phyloP scores from a whole-genome alignment of 306 rosid species.

The Mucuna pruriens region DNA sequence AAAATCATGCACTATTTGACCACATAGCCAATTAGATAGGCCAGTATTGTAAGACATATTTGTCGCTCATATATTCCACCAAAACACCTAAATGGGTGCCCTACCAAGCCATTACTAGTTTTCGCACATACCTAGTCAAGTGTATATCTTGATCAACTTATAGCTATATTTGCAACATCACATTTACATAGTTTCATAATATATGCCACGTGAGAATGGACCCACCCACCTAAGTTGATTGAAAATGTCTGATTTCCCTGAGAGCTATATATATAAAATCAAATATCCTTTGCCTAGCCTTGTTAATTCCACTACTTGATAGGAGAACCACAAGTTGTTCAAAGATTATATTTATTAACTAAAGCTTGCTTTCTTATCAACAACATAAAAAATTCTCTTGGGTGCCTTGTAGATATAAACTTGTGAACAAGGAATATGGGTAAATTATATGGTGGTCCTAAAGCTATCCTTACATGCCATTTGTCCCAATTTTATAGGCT shows the following conservation, averaged over 20 bases:
- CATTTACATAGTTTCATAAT: neutral
- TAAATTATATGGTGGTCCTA: neutral
- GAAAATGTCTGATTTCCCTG: slow-evolving; percentile 23
- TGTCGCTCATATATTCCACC: slow-evolving; percentile 40
- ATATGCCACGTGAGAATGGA: slow-evolving; percentile 36
- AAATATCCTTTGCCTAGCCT: slow-evolving; percentile 29
- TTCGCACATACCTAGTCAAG: slow-evolving; percentile 8
- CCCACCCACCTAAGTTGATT: slow-evolving; percentile 27
- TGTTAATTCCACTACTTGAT: slow-evolving; percentile 29
- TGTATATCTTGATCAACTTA: neutral
- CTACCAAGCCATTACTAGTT: slow-evolving; percentile 45
- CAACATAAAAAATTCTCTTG: neutral
- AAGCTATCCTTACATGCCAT: neutral
- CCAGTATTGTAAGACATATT: slow-evolving; percentile 41
- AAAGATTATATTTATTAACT: slow-evolving; percentile 33
- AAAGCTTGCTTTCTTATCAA: neutral
- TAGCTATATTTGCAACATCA: neutral
- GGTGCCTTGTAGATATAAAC: slow-evolving; percentile 12
- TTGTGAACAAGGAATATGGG: neutral
- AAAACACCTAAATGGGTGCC: slow-evolving; percentile 47
- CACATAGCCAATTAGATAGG: slow-evolving; percentile 45
- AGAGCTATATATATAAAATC: slow-evolving; percentile 7
- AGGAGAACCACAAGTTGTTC: slow-evolving; percentile 24
- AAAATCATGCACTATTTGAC: slow-evolving; percentile 45
- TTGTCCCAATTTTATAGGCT: neutral